Evolutionary conservation across 164 flowering plant genomes (phyloP), one percentile per base, ranked within the genome.

Genomic region (Umbilicus rupestris): DNA sequence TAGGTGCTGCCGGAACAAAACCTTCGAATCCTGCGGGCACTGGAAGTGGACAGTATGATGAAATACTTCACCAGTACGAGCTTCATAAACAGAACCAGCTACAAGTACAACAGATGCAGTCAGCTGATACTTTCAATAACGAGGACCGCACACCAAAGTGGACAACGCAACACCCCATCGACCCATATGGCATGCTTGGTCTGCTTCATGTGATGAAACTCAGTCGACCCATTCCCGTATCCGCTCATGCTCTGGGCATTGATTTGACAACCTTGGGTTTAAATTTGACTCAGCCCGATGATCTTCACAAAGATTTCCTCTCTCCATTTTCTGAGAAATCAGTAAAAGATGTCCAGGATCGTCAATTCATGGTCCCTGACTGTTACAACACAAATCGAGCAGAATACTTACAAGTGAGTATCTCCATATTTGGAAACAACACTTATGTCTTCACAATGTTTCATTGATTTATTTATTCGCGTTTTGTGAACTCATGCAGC

Each of bases 261-360:
- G 83, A 78, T 74, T 69, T 80, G 73, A 75, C 78, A 31, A 62
- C 78, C 35, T 74, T 80, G 14, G 83, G 83, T 68, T 68, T 80
- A 15, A 70, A 78, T 65, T 65, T 80, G 65, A 73, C 71, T 64
- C 78, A 80, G 20, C 15, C 79, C 1, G 79, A 74, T 37, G 68
- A 66, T 45, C 69, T 80, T 42, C 70, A 77, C 68, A 78, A 78
- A 57, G 66, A 22, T 9, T 80, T 80, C 72, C 70, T 73, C 24
- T 78, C 81, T 22, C 83, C 83, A 8, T 80, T 78, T 79, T 68
- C 78, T 60, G 73, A 78, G 2, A 81, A 80, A 33, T 77, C 83
- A 44, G 71, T 67, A 47, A 75, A 69, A 64, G 83, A 78, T 11
- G 22, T 7, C 22, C 57, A 20, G 2, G 79, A 73, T 31, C 77